Conservation (phyloP, 352 stramenopile species). For the Phytophthora multivora region DNA sequence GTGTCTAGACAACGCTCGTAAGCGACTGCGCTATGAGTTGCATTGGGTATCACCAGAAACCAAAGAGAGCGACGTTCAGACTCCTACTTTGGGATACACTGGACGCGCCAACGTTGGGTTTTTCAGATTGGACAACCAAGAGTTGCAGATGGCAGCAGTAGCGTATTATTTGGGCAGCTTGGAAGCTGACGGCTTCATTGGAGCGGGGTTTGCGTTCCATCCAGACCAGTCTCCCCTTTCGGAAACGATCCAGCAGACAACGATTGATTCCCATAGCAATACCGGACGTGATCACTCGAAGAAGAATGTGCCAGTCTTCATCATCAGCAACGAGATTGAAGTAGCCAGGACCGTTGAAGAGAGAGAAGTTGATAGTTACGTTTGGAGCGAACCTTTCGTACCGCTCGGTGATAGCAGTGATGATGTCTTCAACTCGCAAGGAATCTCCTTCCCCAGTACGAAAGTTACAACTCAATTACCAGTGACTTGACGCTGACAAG, state of each 20-base stretch:
- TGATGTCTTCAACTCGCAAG: slow-evolving; percentile 37
- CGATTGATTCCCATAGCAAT: slow-evolving; percentile 31
- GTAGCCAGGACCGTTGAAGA: slow-evolving; percentile 5
- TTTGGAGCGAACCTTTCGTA: slow-evolving; percentile 63
- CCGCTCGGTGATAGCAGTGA: slow-evolving; percentile 37
- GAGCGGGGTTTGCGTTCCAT: slow-evolving; percentile 49
- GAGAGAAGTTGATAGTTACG: slow-evolving; percentile 18
- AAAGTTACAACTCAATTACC: background rate
- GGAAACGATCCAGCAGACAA: slow-evolving; percentile 29
- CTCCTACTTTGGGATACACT: slow-evolving; percentile 36
- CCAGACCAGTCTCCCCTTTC: slow-evolving; percentile 44
- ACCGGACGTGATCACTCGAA: slow-evolving; percentile 6
- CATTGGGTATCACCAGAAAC: slow-evolving; percentile 32
- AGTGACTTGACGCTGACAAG: background rate
- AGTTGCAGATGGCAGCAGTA: slow-evolving; percentile 45
- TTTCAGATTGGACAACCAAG: slow-evolving; percentile 53
- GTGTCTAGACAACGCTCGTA: slow-evolving; percentile 55
- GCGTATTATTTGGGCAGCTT: slow-evolving; percentile 60
- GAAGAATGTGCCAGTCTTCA: background rate
- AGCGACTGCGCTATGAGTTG: slow-evolving; percentile 56
- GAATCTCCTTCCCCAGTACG: slow-evolving; percentile 61
- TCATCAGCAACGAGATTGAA: slow-evolving; percentile 6
- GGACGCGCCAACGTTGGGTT: slow-evolving; percentile 36
- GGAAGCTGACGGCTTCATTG: slow-evolving; percentile 57
- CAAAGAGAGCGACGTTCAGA: slow-evolving; percentile 18